Conservation (phyloP, 768 basidiomycete genomes). For the Asterophora parasitica region DNA sequence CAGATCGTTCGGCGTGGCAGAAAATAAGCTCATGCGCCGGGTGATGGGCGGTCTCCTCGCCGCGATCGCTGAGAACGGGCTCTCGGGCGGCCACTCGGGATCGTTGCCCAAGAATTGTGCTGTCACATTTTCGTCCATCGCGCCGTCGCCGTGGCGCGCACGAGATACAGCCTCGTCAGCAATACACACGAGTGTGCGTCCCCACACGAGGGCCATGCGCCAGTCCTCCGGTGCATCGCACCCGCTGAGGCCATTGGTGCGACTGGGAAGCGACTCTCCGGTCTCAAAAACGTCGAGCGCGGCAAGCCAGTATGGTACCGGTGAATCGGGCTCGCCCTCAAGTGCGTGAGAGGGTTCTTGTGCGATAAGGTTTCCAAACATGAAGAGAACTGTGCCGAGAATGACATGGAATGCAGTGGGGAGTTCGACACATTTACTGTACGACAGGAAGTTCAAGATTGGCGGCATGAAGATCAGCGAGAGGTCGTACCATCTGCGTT, state of each 20-base stretch:
- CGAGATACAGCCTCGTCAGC: slow-evolving; percentile 46
- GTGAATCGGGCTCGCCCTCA: slow-evolving; percentile 47
- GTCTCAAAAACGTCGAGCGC: slow-evolving; percentile 69
- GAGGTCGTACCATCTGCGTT: slow-evolving; percentile 16
- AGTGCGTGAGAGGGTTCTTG: slow-evolving; percentile 46
- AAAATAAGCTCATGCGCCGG: slow-evolving; percentile 40
- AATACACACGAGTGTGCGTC: slow-evolving; percentile 57
- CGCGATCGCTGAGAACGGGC: slow-evolving; percentile 48
- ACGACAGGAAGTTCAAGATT: background rate
- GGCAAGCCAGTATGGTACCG: slow-evolving; percentile 59
- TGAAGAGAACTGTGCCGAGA: slow-evolving; percentile 58
- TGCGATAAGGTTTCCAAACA: slow-evolving; percentile 58
- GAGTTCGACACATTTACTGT: slow-evolving; percentile 41
- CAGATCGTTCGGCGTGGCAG: slow-evolving; percentile 43
- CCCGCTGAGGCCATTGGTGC: slow-evolving; percentile 28
- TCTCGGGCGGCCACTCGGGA: slow-evolving; percentile 47
- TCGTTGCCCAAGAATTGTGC: slow-evolving; percentile 30
- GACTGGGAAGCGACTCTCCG: slow-evolving; percentile 56
- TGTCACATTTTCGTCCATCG: slow-evolving; percentile 6
- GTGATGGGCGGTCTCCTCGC: slow-evolving; percentile 46
- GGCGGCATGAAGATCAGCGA: background rate
- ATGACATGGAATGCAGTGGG: slow-evolving; percentile 65
- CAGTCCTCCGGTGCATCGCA: slow-evolving; percentile 47
- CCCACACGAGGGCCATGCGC: slow-evolving; percentile 66
- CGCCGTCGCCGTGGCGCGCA: background rate